Conservation (phyloP, 2,329 filamentous ascomycete species). For the Paecilomyces fulvus region DNA sequence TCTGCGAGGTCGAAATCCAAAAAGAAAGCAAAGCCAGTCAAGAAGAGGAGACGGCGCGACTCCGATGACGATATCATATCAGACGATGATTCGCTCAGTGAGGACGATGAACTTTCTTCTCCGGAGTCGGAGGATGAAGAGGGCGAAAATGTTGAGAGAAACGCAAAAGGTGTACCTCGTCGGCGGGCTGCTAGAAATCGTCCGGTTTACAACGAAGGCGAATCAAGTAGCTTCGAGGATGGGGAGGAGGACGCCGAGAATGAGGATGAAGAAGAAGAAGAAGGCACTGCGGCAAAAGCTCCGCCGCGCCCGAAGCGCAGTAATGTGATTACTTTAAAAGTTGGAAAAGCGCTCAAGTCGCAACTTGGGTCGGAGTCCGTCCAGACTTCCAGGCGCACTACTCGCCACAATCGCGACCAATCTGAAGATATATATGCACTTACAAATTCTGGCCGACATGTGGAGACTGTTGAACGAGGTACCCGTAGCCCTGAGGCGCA, state of each 20-base stretch:
- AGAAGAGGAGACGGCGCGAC: slow-evolving; percentile 35
- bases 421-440: slow-evolving; percentile 49
- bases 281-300: slow-evolving; percentile 10
- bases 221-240: slow-evolving; percentile 35
- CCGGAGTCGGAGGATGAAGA: slow-evolving; percentile 39
- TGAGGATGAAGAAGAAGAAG: slow-evolving; percentile 16
- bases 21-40: slow-evolving; percentile 24
- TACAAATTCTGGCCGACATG: slow-evolving; percentile 51
- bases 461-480: slow-evolving; percentile 45
- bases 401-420: slow-evolving; percentile 50
- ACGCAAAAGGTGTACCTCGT: slow-evolving; percentile 49
- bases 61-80: slow-evolving; percentile 38
- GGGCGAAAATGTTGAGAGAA: slow-evolving; percentile 40
- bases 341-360: slow-evolving; percentile 18
- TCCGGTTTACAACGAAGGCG: slow-evolving; percentile 50
- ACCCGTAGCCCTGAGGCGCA: slow-evolving; percentile 44
- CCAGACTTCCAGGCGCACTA: slow-evolving; percentile 42
- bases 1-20: slow-evolving; percentile 21
- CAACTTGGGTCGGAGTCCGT: slow-evolving; percentile 17
- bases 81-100: slow-evolving; percentile 29
- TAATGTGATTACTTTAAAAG: slow-evolving; percentile 23
- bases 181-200: slow-evolving; percentile 48
- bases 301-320: slow-evolving; percentile 14
- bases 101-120: slow-evolving; percentile 34
- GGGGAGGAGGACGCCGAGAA: slow-evolving; percentile 30